Conservation (phyloP, 805 yeast genomes). For the Myxozyma neglecta region DNA sequence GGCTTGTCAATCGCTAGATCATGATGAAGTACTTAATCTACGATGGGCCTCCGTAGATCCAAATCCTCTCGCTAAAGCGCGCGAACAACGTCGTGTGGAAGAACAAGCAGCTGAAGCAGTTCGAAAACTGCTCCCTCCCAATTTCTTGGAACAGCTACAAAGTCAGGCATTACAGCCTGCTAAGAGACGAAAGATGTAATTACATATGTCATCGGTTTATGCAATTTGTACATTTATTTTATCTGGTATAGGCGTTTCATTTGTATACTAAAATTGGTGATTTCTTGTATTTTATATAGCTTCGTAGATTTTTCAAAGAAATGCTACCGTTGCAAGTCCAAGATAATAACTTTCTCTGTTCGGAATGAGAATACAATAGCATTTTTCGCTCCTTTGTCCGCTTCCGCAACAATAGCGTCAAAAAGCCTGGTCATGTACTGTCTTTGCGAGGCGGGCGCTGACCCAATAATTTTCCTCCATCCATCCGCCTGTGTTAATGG, state of each 20-base stretch:
- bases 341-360: constrained; percentile 65
- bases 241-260: constrained; percentile 1
- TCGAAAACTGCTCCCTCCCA: constrained; percentile 42
- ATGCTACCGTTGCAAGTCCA: constrained; percentile 53
- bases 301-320: neutral
- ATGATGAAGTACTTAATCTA: constrained; percentile 64
- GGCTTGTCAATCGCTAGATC: constrained; percentile 74
- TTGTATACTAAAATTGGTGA: neutral
- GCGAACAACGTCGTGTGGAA: constrained; percentile 52
- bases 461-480: constrained; percentile 68
- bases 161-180: constrained; percentile 19
- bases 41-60: constrained; percentile 93
- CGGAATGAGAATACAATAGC: constrained; percentile 78
- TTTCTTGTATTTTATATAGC: neutral
- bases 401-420: constrained; percentile 52
- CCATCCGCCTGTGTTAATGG: constrained; percentile 76
- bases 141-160: constrained; percentile 23
- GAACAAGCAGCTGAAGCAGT: constrained; percentile 52
- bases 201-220: neutral
- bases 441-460: constrained; percentile 74
- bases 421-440: constrained; percentile 76
- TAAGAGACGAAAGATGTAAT: constrained; percentile 12
- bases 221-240: neutral
- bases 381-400: constrained; percentile 69
- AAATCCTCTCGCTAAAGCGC: constrained; percentile 60